Base-by-base conservation (phyloP, 352 stramenopile genomes). In the Pythium insidiosum region DNA sequence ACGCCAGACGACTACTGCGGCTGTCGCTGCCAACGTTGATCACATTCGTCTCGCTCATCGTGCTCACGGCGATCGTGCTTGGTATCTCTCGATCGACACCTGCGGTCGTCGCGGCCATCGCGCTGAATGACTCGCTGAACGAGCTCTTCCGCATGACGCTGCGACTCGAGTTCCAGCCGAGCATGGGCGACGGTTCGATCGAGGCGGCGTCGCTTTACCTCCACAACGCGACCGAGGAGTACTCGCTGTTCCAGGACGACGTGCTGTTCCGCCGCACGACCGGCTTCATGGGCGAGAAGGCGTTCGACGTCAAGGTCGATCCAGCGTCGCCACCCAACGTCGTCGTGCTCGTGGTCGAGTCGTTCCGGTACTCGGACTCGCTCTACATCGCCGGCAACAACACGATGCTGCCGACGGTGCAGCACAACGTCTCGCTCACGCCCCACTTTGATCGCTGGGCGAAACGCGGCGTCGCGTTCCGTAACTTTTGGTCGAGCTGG, bases 401-500 rank as follows among this genome's bases (percentile, higher is more conserved):
- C n/a, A 77, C 18, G 50, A 65, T 5, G 33, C 43, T 49, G 37
- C 22, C 38, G 20, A 23, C 42, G 26, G 26, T 50, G 19, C 18
- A 60, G 20, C 49, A 57, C 4, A 73, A 78, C 47, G 13, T 84
- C 42, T 71, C 63, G 0, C 25, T 77, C 4, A 81, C 66, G 6
- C 68, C 66, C 1, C 59, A 65, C 10, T 79, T 84, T 15, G 63
- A 84, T 28, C 42, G 43, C 25, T 84, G 64, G 61, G 66, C 72
- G 3, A 61, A 63, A 24, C 58, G 68, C 5, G 66, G 66, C 22
- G 41, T 84, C 13, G 58, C 63, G 1, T 68, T 84, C 41, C 52
- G 33, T 7, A 84, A 81, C 20, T 54, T 80, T 29, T 84, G 68
- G 68, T 76, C 72, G 6, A 81, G 66, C 29, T 78, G 56, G 58